A percentile compares a stretch with the other conserved stretches of the same genome.
phyloP scores from a whole-genome alignment of 805 yeast genomes.

The Yarrowia keelungensis region DNA sequence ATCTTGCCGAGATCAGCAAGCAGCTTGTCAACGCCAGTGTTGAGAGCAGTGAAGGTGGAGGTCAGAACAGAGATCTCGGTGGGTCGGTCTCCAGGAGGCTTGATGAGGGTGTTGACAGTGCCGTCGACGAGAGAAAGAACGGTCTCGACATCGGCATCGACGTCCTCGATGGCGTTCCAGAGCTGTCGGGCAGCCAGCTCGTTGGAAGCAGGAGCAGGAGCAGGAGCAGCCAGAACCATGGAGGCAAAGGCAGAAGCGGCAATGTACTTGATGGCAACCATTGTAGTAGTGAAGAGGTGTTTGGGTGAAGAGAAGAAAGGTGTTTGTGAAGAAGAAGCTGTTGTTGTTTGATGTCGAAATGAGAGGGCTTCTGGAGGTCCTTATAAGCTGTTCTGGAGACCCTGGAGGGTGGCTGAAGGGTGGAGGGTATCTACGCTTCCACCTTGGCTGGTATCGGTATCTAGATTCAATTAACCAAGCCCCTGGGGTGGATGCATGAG shows the following conservation, averaged over 20 bases:
- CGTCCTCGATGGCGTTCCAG: conserved; percentile 17
- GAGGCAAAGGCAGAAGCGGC: conserved; percentile 18
- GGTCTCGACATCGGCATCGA: conserved; percentile 21
- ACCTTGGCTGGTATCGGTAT: background rate
- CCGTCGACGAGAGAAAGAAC: conserved; percentile 14
- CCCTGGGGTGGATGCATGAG: background rate
- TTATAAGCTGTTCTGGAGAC: background rate
- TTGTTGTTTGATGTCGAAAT: conserved; percentile 3
- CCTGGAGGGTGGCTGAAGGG: background rate
- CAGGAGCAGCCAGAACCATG: conserved; percentile 30
- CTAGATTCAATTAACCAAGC: background rate
- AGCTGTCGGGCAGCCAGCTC: conserved; percentile 16
- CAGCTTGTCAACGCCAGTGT: conserved; percentile 34
- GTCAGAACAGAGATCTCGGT: conserved; percentile 19
- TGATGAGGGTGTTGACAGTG: conserved; percentile 30
- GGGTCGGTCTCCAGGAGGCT: conserved; percentile 38
- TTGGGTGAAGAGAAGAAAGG: background rate
- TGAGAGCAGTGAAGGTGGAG: conserved; percentile 9
- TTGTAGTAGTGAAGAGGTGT: conserved; percentile 5
- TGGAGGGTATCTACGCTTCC: background rate
- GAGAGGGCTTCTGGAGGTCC: background rate
- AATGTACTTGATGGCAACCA: conserved; percentile 12
- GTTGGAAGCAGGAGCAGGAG: conserved; percentile 29
- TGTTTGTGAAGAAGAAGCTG: background rate
- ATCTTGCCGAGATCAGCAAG: conserved; percentile 27